Base-by-base conservation (phyloP, 2,329 filamentous ascomycete genomes). In the Cryphonectria nitschkei region DNA sequence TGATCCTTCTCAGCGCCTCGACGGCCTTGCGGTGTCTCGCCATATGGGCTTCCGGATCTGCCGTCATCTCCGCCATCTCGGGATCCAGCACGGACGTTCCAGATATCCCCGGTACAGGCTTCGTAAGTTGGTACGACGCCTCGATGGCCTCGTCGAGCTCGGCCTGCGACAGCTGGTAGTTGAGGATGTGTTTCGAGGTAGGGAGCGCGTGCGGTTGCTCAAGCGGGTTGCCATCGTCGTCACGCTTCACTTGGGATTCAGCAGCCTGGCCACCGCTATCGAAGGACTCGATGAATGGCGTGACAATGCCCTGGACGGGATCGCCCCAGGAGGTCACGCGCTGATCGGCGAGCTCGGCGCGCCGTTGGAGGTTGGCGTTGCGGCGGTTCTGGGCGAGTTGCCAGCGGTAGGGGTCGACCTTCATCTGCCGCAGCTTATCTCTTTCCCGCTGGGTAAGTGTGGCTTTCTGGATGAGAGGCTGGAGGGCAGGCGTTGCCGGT, bases 381-480 rank as follows among this genome's bases (percentile, higher is more conserved):
- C 95, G 97, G 73, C 93, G 91, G 79, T 94, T 93, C 77, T 92
- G 89, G 43, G 93, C 90, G 81, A 97, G 93, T 3, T 92, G 92
- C 81, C 92, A 88, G 72, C 91, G 86, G 79, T 97, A 98, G 0
- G 94, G 94, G 76, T 98, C 94, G 78, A 89, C 88, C 79, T 92
- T 90, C 72, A 87, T 88, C 73, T 88, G 86, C 72, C 88, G 87
- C 79, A 90, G 90, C 82, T 88, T 88, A 75, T 92, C 88, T 75
- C 88, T 85, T 75, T 92, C 88, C 75, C 89, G 85, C 67, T 83
- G 82, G 54, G 89, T 88, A 32, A 90, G 79, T 75, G 88, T 89
- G 65, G 92, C 91, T 73, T 88, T 88, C 75, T 93, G 89, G 75
- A 88, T 82, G 79, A 90, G 79, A 76, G 89, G 85, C 76, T 91